Evolutionary conservation across 805 yeast genomes (phyloP), one percentile per base, ranked within the genome.

Genomic region (Wickerhamomyces rabaulensis): DNA sequence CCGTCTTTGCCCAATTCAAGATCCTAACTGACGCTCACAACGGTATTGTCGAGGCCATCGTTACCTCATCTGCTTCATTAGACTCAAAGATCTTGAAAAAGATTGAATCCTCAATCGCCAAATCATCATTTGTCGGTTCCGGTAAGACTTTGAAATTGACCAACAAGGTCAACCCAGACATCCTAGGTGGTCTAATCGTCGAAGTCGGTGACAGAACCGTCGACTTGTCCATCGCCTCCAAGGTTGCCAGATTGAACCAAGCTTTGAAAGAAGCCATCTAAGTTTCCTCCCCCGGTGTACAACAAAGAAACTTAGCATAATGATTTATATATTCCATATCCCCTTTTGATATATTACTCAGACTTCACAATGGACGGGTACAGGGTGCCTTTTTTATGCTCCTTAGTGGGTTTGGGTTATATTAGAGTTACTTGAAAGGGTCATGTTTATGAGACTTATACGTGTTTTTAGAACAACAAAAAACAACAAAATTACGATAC

Each of bases 141-240:
- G 92, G 88, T 61, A 86, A 91, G 78, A 80, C 92, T 60, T 80
- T 94, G 69, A 84, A 85, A 75, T 74, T 94, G 60, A 72, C 80
- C 58, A 92, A 90, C 77, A 76, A 75, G 55, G 87, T 92, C 53
- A 82, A 89, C 74, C 88, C 96, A 54, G 94, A 86, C 55, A 87
- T 94, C 66, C 77, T 87, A 68, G 99, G 99, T 65, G 99, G 99
- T 62, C 80, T 94, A 68, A 74, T 94, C 58, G 96, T 94, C 51
- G 96, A 91, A 73, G 88, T 94, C 61, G 97, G 92, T 64, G 99
- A 92, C 76, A 88, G 85, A 71, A 91, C 98, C 53, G 96, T 90
- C 61, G 99, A 94, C 73, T 78, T 92, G 68, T 84, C 95, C 50
- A 80, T 94, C 58, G 76, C 91, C 50, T 70, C 87, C 65, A 90